Percentiles rank a stretch among this genome's conserved stretches.
phyloP scores from a whole-genome alignment of 2,329 filamentous ascomycete species.

The Myrmaecium sp. region DNA sequence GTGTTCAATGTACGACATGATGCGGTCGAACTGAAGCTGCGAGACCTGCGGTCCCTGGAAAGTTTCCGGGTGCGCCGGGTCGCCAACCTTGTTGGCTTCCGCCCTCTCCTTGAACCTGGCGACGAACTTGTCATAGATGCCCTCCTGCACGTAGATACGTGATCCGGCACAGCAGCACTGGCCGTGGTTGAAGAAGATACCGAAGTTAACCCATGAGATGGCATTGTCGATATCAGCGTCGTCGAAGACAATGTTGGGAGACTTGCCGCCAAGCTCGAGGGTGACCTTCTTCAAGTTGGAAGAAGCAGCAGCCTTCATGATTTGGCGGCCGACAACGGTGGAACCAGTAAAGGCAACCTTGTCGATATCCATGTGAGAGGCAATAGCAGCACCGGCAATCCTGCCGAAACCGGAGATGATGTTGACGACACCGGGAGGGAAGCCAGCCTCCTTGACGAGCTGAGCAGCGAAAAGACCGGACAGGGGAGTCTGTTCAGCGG shows the following conservation, averaged over 20 bases:
- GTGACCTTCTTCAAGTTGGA: conserved; percentile 75
- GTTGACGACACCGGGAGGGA: conserved; percentile 64
- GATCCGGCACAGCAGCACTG: conserved; percentile 59
- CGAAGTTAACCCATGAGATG: conserved; percentile 58
- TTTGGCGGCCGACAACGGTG: conserved; percentile 52
- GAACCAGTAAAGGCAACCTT: conserved; percentile 75
- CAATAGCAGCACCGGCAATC: conserved; percentile 58
- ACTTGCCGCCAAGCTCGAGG: conserved; percentile 66
- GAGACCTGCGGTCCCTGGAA: conserved; percentile 85
- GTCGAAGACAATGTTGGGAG: conserved; percentile 63
- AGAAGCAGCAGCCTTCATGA: conserved; percentile 64
- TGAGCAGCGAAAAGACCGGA: conserved; percentile 48
- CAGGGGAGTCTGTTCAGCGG: conserved; percentile 60
- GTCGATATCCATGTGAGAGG: conserved; percentile 64
- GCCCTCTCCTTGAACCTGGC: conserved; percentile 64
- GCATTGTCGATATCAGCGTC: conserved; percentile 63
- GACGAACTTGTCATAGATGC: conserved; percentile 77
- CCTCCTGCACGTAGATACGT: conserved; percentile 72
- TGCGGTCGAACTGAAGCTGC: conserved; percentile 71
- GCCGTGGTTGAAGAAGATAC: conserved; percentile 42
- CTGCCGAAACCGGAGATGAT: conserved; percentile 63
- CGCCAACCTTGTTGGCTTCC: conserved; percentile 58
- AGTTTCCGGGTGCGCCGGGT: conserved; percentile 62
- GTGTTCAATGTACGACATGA: conserved; percentile 62
- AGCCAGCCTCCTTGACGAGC: conserved; percentile 58